Evolutionary conservation across 2,329 filamentous ascomycete species (phyloP), one percentile per base, ranked within the genome.

Genomic region (Trichophyton rubrum): DNA sequence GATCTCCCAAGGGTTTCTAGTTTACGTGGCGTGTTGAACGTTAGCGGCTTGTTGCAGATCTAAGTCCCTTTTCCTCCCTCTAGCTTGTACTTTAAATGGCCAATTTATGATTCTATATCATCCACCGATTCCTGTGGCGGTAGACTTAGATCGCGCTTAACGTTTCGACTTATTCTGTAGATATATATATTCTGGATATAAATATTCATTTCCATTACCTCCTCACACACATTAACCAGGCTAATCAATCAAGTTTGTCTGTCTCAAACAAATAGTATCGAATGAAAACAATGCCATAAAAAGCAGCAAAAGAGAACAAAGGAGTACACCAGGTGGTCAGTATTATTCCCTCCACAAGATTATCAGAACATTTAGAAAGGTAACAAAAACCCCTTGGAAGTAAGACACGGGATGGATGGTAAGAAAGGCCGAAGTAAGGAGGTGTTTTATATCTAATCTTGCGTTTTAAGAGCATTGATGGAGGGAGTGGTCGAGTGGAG

Each of bases 91-190:
- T 51, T 51, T 51, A 51, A 51, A 47, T 47, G 27, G 20, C 7
- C 45, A 51, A 51, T 51, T 51, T 27, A 51, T 51, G 45, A 51
- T 51, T 38, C 20, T 51, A 51, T 24, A 51, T 51, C 45, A 47
- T 47, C 20, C 41, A 20, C 9, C 9, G n/a, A 24, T 20, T 47
- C 7, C 9, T 22, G 20, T 24, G 20, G 43, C 17, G 20, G 20
- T 47, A 24, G 9, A 47, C 43, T 47, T 47, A 20, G 20, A 47
- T 47, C 9, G 7, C 6, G 3, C 2, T 20, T 47, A 0, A 22
- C 4, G 13, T 5, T 5, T 51, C 43, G 20, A 47, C 8, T 7
- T 11, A 9, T 20, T 20, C 11, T 27, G 20, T 30, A 51, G 22
- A 51, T 24, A 24, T 22, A 8, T 17, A 22, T 22, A 4, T 27